These are phyloP conservation scores for Apiotrichum mycotoxinovorans DNA, from an alignment of 1,284 basidiomycete genomes.

Conservation along the genomic window DNA sequence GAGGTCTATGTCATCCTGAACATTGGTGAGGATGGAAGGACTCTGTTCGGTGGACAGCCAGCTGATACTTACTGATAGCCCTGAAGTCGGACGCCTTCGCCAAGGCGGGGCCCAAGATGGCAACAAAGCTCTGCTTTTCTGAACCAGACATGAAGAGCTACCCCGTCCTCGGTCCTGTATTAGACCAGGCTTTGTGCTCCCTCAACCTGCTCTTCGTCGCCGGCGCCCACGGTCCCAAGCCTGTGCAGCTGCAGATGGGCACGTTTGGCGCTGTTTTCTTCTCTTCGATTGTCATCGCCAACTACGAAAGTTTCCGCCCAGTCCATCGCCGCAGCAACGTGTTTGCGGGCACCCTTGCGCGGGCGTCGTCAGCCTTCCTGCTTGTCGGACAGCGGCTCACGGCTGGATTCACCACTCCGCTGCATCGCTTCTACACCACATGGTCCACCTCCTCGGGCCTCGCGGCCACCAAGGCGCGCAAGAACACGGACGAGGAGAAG, in stretches of 20 bases:
- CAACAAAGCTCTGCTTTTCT: slow-evolving; percentile 3
- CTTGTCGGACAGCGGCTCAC: slow-evolving; percentile 13
- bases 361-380: slow-evolving; percentile 6
- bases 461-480: not conserved
- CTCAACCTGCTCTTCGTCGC: slow-evolving; percentile 12
- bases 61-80: not conserved
- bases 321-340: slow-evolving; percentile 3
- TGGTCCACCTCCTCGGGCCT: not conserved
- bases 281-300: not conserved
- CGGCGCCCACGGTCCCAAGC: not conserved
- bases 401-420: slow-evolving; percentile 8
- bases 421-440: slow-evolving; percentile 5
- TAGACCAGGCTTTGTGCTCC: slow-evolving; percentile 10
- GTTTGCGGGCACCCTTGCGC: not conserved
- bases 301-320: slow-evolving; percentile 13
- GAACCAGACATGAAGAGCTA: slow-evolving; percentile 2
- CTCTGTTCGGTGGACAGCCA: no score
- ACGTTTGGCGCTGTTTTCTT: slow-evolving; percentile 9
- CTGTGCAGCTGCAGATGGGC: slow-evolving; percentile 6
- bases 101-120: not conserved
- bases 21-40: not conserved
- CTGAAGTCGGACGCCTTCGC: not conserved
- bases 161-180: not conserved
- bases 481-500: not conserved
- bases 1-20: not conserved